Base-by-base conservation (phyloP, 2,329 filamentous ascomycete genomes). In the Orbilia oligospora region DNA sequence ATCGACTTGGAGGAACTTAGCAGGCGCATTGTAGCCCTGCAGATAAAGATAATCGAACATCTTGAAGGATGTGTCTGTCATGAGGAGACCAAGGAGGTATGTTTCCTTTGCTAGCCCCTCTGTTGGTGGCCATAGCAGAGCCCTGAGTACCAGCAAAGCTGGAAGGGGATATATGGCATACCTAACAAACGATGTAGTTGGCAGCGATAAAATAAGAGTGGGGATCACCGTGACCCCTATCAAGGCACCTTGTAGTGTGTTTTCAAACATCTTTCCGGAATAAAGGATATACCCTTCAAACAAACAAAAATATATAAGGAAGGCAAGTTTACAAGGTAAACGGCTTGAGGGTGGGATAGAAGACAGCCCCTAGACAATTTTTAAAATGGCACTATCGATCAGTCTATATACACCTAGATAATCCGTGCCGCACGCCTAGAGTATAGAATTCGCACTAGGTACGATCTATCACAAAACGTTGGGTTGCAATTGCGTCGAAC, bases 31-130 rank as follows among this genome's bases (percentile, higher is more conserved):
- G 16, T 61, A 70, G 8, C 66, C 66, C 16, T 70, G 66, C 5
- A 61, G 14, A 22, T 70, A 70, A 8, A 70, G 38, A 36, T 61
- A 70, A 12, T 70, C 66, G 66, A 70, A 56, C n/a, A 70, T 36
- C 30, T 56, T 46, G 20, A 70, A 70, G 16, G 53, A 70, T 20
- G 55, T 46, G 14, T 61, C 53, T 33, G 66, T 44, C 22, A 44
- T 22, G 3, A 70, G 22, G 27, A 70, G 66, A 14, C 66, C 66
- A 14, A 61, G 38, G 18, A 70, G 24, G 41, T 70, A 70, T 8
- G 41, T 61, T 9, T 70, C 66, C 56, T 70, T 61, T 10, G 44
- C 20, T 14, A 27, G 10, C 20, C 66, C 66, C n/a, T 70, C 66
- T 2, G 66, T 61, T 14, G 66, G 66, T 4, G 66, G 66, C 66